Evolutionary conservation across 345 rosid genomes (phyloP).

Genomic region (Murraya paniculata): DNA sequence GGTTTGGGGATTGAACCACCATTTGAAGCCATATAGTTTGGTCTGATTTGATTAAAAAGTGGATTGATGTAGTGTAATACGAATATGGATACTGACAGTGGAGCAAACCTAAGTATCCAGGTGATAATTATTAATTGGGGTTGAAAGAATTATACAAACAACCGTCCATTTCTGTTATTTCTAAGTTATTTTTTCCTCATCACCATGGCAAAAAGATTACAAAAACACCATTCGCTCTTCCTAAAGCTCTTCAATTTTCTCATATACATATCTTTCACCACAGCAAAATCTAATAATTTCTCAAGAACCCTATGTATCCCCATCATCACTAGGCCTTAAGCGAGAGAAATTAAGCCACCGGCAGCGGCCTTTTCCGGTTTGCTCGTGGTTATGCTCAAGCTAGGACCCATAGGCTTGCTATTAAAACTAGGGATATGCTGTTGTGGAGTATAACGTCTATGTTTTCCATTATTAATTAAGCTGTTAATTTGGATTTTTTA

Average conservation of each 20-base stretch:
- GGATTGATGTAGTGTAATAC: no score
- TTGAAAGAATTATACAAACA: no score
- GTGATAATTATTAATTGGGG: no score
- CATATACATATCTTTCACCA: background rate
- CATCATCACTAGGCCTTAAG: slow-evolving; percentile 23
- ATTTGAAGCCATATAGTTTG: no score
- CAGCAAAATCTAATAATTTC: slow-evolving; percentile 26
- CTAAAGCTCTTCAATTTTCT: background rate
- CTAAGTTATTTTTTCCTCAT: no score
- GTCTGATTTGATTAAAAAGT: no score
- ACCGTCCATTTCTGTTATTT: background rate
- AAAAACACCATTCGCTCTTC: background rate
- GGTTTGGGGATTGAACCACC: no score
- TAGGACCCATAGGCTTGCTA: slow-evolving; percentile 23
- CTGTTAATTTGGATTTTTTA: background rate
- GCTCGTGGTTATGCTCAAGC: slow-evolving; percentile 55
- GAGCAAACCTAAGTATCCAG: no score
- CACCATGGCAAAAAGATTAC: no score
- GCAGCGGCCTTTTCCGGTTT: slow-evolving; percentile 58
- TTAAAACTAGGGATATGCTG: slow-evolving; percentile 20
- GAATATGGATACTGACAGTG: no score
- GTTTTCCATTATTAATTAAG: slow-evolving; percentile 32
- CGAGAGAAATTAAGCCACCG: slow-evolving; percentile 43
- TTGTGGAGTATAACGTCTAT: slow-evolving; percentile 38
- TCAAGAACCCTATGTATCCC: slow-evolving; percentile 19